phyloP scores from a whole-genome alignment of 2,329 filamentous ascomycete genomes.

The Orbilia blumenaviensis region DNA sequence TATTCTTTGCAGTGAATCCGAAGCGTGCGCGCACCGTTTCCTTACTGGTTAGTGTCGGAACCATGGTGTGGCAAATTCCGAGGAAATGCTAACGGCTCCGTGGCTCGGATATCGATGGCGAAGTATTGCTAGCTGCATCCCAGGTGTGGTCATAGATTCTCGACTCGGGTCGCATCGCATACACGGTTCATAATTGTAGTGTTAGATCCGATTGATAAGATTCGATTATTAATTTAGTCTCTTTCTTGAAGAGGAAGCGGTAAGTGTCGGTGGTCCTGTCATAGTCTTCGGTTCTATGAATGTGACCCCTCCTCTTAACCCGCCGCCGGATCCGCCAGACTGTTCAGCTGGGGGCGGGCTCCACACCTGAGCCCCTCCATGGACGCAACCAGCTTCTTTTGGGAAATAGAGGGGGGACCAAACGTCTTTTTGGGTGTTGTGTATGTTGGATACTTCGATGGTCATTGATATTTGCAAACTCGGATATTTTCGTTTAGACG shows the following conservation, averaged over 20 bases:
- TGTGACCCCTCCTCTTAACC: background rate
- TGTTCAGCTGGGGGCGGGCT: slow-evolving; percentile 1
- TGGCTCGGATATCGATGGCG: slow-evolving; percentile 11
- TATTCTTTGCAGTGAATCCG: background rate
- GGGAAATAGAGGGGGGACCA: background rate
- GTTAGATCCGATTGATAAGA: slow-evolving; percentile 52
- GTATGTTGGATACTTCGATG: background rate
- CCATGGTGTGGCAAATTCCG: background rate
- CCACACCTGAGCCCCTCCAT: slow-evolving; percentile 33
- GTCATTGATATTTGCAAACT: background rate
- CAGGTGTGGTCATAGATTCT: background rate
- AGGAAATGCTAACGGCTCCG: background rate
- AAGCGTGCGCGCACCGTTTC: background rate
- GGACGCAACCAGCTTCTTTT: slow-evolving; percentile 10
- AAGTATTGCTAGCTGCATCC: background rate
- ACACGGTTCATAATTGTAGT: background rate
- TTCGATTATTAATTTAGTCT: background rate
- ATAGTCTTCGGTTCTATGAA: background rate
- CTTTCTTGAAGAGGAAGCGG: background rate
- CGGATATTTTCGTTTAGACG: background rate
- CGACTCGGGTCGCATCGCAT: slow-evolving; percentile 10
- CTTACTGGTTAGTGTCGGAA: background rate
- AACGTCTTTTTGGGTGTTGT: background rate
- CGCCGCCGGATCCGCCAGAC: background rate
- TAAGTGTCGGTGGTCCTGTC: slow-evolving; percentile 15